Base-by-base conservation (phyloP, 2,329 filamentous ascomycete genomes). In the Cladobotryum protrusum region DNA sequence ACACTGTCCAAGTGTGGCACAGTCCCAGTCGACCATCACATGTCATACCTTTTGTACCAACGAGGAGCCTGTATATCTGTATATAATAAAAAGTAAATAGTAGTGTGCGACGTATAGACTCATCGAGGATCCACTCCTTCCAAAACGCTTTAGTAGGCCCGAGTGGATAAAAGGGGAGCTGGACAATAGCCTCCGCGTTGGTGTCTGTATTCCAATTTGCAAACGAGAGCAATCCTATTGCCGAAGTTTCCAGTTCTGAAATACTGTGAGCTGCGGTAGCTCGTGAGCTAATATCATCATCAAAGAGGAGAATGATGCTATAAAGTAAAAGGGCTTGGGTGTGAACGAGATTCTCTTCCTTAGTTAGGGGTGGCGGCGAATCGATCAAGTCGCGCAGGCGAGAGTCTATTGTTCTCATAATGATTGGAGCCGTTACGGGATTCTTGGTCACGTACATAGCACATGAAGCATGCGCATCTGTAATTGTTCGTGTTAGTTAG, bases 401-500 rank as follows among this genome's bases (percentile, higher is more conserved):
- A 18, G 65, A 62, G 14, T 73, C 70, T 49, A 82, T 73, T 41
- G 71, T 70, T 2, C 72, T 69, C 17, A 74, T 63, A n/a, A 82
- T 71, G 19, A 77, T 60, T 9, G 68, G 64, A 0, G 69, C 61
- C 54, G 82, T 82, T 15, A 59, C 56, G 0, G 67, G 53, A 43
- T 74, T 81, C 54, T 72, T 78, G 9, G 73, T 65, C 40, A 74
- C 63, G 55, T 78, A 78, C 0, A 82, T 61, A 1, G 76, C 75
- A 57, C 78, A 81, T 20, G 73, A 71, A 4, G 77, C 70, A 52
- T 75, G 66, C 0, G 74, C 77, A 54, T 81, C 78, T 78, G 43
- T 29, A 29, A 5, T 29, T 29, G 24, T 29, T 29, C 6, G 11
- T 29, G 24, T 29, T 29, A 29, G 24, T 29, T 6, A 8, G 11